Evolutionary conservation across 1,139 yeast genomes (phyloP), one percentile per base, ranked within the genome.

Genomic region (Entelexis paramagnoliae): DNA sequence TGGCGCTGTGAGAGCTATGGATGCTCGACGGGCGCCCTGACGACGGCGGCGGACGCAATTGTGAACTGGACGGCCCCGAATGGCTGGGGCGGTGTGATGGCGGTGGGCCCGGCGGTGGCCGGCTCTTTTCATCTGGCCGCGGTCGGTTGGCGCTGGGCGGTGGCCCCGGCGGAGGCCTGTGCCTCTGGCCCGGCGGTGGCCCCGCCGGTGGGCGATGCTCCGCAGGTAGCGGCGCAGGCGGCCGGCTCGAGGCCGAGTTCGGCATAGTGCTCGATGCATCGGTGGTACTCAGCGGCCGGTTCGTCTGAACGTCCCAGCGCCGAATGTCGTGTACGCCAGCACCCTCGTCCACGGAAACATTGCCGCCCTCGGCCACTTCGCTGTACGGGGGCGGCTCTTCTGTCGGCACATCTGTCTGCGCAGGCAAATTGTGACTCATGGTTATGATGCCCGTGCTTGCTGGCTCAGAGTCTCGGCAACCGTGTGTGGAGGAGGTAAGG

Each of bases 311-410:
- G 30, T 46, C 48, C 19, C 20, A 42, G 14, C 40, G 45, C 16
- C 52, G 47, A 33, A 45, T 41, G 2, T 19, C 30, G n/a, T 46
- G 16, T 19, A 53, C 51, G 29, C 49, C 45, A 9, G 48, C 47
- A 24, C 56, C 56, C 22, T 49, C 36, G 26, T 54, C 58, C 4
- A 55, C 35, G 7, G 56, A 46, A n/a, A 52, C 52, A 29, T 32
- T 47, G 28, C 58, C 58, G 28, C 43, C 35, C 17, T 42, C 55
- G 11, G 59, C 58, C 13, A 56, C 19, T 17, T 54, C 58, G n/a
- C 57, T 48, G 40, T 54, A 55, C 30, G 61, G 55, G 39, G 60
- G 61, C 26, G 62, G 60, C 48, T 50, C 53, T 20, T 55, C 59
- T 1, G 34, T 28, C 3, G 56, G 55, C 14, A 29, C 28, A 10